phyloP scores from a whole-genome alignment of 2,329 filamentous ascomycete species.

The Pseudogymnoascus sp. region DNA sequence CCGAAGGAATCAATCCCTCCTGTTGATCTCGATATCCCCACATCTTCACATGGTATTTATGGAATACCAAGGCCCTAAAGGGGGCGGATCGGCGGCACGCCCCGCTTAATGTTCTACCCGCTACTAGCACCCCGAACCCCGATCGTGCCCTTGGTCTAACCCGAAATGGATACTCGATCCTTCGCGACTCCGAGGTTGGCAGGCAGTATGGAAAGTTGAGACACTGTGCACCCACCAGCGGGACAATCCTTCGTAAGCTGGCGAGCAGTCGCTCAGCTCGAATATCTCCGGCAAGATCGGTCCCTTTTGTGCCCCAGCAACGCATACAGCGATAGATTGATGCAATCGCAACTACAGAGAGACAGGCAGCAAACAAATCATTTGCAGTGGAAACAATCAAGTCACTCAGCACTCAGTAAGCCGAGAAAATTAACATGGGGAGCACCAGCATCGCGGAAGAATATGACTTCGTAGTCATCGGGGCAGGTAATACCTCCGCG shows the following conservation, averaged over 20 bases:
- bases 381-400: background rate
- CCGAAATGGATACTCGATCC: background rate
- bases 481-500: conserved; percentile 35
- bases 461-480: conserved; percentile 28
- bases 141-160: background rate
- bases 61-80: background rate
- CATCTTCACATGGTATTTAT: background rate
- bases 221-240: background rate
- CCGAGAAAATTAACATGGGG: background rate
- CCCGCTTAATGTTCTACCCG: background rate
- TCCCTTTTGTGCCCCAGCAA: background rate
- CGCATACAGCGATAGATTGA: background rate
- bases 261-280: background rate
- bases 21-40: background rate
- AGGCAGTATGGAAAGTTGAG: background rate
- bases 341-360: background rate
- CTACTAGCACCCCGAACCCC: background rate
- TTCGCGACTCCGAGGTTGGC: background rate
- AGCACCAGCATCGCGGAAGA: conserved; percentile 2
- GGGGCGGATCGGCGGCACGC: background rate
- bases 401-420: background rate
- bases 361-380: background rate
- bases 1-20: background rate
- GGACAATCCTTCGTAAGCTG: background rate
- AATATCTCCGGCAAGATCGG: background rate